Evolutionary conservation across 331 rosid genomes (phyloP), one percentile per base, ranked within the genome.

Genomic region (Quercus lobata): DNA sequence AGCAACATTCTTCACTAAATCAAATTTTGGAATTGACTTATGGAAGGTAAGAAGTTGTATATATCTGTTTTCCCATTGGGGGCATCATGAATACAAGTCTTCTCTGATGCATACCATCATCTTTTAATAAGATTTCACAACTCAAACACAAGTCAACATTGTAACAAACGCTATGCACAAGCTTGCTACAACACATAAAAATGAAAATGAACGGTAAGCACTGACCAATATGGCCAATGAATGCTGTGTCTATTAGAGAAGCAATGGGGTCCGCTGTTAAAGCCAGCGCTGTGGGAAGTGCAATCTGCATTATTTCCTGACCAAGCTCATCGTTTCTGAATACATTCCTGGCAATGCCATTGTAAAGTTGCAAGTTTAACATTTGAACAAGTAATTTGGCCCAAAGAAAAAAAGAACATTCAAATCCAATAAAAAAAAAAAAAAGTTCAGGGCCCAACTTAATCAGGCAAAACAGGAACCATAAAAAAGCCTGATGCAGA

Each of bases 201-300:
- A 77, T 8, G 60, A 30, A 17, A 66, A 63, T 14, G 66, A 74
- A 57, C 72, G 18, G 46, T 66, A 32, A 66, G 72, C 24, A 68
- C 84, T 37, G 79, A 91, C 97, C 97, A 55, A 93, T 81, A 76
- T 80, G 96, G 76, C 96, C 97, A 46, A 93, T 93, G 88, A 93
- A 93, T 19, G 94, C 97, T 4, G 97, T 93, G 85, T 93, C 97
- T 55, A 93, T 83, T 22, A 93, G 77, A 74, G 97, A 93, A 80
- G 97, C 97, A 41, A 93, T 83, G 57, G 97, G 97, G 71, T 93
- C 97, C 25, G 97, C 94, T 34, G 94, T 86, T 80, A 93, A 84
- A 72, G 97, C 97, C 74, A 91, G 79, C 24, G 97, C 94, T 7
- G 97, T 94, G 53, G 97, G 97, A 52, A 93, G 73, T 73, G 97